Conservation (phyloP, 345 rosid genomes). For the Citrus reticulata region DNA sequence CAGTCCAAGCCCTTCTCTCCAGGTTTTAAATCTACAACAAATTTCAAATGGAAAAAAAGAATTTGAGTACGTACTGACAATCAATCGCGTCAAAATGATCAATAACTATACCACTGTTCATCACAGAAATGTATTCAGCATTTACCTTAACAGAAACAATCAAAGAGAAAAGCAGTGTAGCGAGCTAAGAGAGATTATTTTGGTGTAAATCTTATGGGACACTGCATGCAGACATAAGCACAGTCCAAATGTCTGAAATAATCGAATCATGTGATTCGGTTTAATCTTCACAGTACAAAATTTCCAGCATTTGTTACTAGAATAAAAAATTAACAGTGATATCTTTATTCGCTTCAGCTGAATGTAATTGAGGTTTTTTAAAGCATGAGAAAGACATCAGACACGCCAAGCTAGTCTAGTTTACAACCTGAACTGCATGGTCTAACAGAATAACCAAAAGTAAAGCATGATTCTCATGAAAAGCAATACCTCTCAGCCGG, state of each 20-base stretch:
- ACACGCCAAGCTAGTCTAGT: no score
- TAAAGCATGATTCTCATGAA: not conserved
- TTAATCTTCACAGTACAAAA: not conserved
- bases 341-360: not conserved
- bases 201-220: not conserved
- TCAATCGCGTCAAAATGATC: not conserved
- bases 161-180: no score
- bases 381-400: no score
- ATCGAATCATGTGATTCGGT: not conserved
- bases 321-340: not conserved
- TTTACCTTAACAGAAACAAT: no score
- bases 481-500: conserved; percentile 64
- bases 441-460: not conserved
- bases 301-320: not conserved
- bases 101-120: not conserved
- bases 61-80: not conserved
- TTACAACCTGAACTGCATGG: not conserved
- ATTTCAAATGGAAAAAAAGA: conserved; percentile 4
- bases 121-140: not conserved
- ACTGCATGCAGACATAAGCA: not conserved
- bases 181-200: no score
- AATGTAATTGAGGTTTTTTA: not conserved
- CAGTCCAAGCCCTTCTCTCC: conserved; percentile 79
- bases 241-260: not conserved
- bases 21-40: conserved; percentile 51